These are phyloP conservation scores for Russula griseocarnosa DNA, from an alignment of 768 basidiomycete genomes.

Conservation along the genomic window DNA sequence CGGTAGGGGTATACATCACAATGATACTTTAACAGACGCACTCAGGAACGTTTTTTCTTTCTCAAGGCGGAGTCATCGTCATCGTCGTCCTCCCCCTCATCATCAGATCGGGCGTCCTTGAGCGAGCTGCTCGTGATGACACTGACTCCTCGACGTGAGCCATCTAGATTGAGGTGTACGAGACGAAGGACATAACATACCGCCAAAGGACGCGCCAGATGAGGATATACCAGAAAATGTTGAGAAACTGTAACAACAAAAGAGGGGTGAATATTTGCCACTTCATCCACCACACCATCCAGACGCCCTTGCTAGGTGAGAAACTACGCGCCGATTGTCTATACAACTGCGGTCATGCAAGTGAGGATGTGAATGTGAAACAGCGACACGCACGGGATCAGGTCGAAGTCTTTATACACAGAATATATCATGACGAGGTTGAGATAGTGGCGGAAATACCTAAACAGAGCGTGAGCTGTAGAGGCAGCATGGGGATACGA, in stretches of 20 bases:
- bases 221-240: conserved; percentile 90
- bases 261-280: conserved; percentile 78
- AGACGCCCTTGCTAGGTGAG: conserved; percentile 59
- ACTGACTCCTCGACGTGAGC: conserved; percentile 37
- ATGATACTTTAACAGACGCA: conserved; percentile 17
- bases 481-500: not conserved
- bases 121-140: conserved; percentile 46
- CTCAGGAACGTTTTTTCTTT: conserved; percentile 17
- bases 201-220: conserved; percentile 73
- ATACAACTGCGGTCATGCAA: not conserved
- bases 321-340: conserved; percentile 57
- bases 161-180: not conserved
- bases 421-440: conserved; percentile 86
- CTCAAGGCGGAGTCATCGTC: not conserved
- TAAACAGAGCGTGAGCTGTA: conserved; percentile 33
- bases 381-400: conserved; percentile 61
- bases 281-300: conserved; percentile 73
- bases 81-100: conserved; percentile 43
- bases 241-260: conserved; percentile 71
- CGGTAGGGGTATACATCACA: conserved; percentile 32
- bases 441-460: conserved; percentile 91
- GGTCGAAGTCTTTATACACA: conserved; percentile 72
- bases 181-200: conserved; percentile 41
- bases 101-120: conserved; percentile 78
- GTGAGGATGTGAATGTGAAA: not conserved